Evolutionary conservation across 345 rosid genomes (phyloP).

Genomic region (Xanthoceras sorbifolium): DNA sequence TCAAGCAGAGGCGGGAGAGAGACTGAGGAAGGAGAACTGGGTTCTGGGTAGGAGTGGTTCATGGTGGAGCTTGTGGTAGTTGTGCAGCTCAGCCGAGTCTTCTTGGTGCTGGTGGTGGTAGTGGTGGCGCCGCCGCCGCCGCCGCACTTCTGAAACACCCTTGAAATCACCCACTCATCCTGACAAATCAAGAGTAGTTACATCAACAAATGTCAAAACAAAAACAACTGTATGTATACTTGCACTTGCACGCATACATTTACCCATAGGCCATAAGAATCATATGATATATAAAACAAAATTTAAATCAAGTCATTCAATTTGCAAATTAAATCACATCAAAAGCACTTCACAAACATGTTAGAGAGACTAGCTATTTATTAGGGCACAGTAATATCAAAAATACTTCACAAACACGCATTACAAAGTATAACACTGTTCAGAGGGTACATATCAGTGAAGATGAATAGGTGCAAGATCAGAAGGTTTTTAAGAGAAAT

Average conservation of each 20-base stretch:
- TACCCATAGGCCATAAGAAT: too few relatives aligned
- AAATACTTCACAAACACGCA: neutral
- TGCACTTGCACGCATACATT: too few relatives aligned
- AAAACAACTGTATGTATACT: neutral
- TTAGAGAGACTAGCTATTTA: too few relatives aligned
- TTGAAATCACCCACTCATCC: slow-evolving; percentile 97
- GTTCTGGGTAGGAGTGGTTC: slow-evolving; percentile 39
- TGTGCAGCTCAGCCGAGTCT: slow-evolving; percentile 34
- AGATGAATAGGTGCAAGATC: neutral
- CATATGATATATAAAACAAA: too few relatives aligned
- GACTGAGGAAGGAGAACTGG: slow-evolving; percentile 71
- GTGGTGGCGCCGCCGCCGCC: slow-evolving; percentile 33
- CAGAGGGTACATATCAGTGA: neutral
- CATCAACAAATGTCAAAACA: neutral
- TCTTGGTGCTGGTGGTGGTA: slow-evolving; percentile 29
- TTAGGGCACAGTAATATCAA: too few relatives aligned
- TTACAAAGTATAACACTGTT: neutral
- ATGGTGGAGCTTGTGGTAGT: slow-evolving; percentile 21
- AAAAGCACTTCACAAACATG: neutral
- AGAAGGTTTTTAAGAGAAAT: neutral
- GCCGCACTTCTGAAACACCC: slow-evolving; percentile 74
- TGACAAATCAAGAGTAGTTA: slow-evolving; percentile 23
- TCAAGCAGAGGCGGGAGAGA: slow-evolving; percentile 77
- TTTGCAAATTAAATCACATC: too few relatives aligned
- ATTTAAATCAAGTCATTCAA: too few relatives aligned